Conservation (phyloP, 78 protist genomes). For the Dictyostelium purpureum region DNA sequence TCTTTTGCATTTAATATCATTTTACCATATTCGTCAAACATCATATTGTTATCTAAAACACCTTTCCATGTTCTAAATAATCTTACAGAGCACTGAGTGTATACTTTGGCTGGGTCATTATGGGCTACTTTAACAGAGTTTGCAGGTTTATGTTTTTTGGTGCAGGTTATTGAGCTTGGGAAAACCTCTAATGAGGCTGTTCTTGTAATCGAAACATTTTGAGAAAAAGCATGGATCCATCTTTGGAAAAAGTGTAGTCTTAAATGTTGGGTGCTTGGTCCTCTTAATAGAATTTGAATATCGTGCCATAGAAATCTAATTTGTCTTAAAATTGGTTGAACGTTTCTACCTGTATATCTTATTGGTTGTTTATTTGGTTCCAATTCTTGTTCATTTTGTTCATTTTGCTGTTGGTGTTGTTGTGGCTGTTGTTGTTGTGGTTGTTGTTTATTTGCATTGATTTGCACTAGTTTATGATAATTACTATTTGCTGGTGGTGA, state of each 20-base stretch:
- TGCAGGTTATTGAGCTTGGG: conserved; percentile 10
- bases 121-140: not conserved
- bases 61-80: conserved; percentile 83
- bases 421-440: not conserved
- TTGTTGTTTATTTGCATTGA: not conserved
- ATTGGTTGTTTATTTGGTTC: conserved; percentile 6
- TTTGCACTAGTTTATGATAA: not conserved
- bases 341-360: conserved; percentile 62
- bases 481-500: not conserved
- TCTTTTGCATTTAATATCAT: conserved; percentile 81
- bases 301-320: conserved; percentile 86
- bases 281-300: conserved; percentile 73
- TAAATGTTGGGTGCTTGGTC: conserved; percentile 50
- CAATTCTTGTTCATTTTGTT: not conserved
- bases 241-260: conserved; percentile 79
- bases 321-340: conserved; percentile 59
- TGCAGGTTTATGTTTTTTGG: not conserved
- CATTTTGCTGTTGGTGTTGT: not conserved
- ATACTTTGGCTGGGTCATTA: conserved; percentile 49
- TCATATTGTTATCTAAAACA: conserved; percentile 65
- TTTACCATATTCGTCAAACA: conserved; percentile 73
- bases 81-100: conserved; percentile 39
- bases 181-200: not conserved
- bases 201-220: conserved; percentile 53
- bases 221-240: conserved; percentile 82